Evolutionary conservation across 176 grass and related monocot species (phyloP), one percentile per base, ranked within the genome.

Genomic region (Phyllostachys edulis): DNA sequence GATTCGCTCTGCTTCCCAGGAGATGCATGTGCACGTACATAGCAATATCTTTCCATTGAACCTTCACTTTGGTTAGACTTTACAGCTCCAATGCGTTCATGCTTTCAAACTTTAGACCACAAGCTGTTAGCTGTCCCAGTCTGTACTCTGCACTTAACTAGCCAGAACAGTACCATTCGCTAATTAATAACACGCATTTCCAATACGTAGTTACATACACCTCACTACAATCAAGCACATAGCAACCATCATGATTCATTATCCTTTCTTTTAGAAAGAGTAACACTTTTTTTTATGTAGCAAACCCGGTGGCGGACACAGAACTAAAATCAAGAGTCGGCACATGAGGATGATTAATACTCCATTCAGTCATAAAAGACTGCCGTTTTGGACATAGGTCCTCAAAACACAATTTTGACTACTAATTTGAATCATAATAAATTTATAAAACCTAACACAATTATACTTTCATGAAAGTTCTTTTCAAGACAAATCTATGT

Each of bases 11-110:
- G 23, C 65, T 86, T 71, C 76, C 46, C 40, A 72, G 77, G 71
- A 57, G 37, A 86, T 67, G 73, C 88, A 86, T 90, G 88, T 73
- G 88, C 84, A 13, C 6, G 1, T 18, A 32, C 42, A 44, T 13
- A 85, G 4, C n/a, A 42, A 32, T 24, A 49, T 50, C 23, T 17
- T 44, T 59, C 32, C 63, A 37, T 56, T 73, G 45, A 76, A 63
- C 44, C 17, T 38, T 36, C 42, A 10, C 52, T 84, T 87, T 60
- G 4, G 26, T 64, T 66, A 11, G 59, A 41, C 84, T 83, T 69
- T 74, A 75, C 81, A 85, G 82, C 64, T 71, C 24, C 41, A 24
- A 76, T 71, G 80, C 54, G 71, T 61, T 70, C 78, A 69, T 72
- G 51, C 40, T 16, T 26, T 74, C 77, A 80, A 86, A 80, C 41